These are phyloP conservation scores for Neoboletus magnificus DNA, from an alignment of 768 basidiomycete genomes.

Conservation along the genomic window DNA sequence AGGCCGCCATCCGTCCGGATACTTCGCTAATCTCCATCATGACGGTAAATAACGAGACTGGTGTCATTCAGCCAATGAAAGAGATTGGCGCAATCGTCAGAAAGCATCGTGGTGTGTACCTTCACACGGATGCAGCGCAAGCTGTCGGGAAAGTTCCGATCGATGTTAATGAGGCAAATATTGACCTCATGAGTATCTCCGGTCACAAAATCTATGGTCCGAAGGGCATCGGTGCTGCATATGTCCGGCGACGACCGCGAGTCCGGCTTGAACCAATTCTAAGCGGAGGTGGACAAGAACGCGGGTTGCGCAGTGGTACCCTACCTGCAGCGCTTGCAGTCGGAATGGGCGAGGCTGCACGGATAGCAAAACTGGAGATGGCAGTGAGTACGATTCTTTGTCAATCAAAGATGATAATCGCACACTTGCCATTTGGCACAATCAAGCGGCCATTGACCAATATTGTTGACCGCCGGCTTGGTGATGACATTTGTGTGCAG, in stretches of 20 bases:
- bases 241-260: conserved; percentile 88
- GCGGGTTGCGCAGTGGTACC: conserved; percentile 93
- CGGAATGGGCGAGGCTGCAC: conserved; percentile 91
- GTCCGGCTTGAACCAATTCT: conserved; percentile 94
- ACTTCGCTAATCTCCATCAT: conserved; percentile 96
- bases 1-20: conserved; percentile 86
- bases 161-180: conserved; percentile 92
- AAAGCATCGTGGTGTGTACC: conserved; percentile 85
- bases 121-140: conserved; percentile 98
- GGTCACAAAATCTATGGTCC: conserved; percentile 99
- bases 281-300: conserved; percentile 95
- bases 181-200: conserved; percentile 94
- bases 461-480: conserved; percentile 43
- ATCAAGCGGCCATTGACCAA: conserved; percentile 40
- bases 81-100: conserved; percentile 87
- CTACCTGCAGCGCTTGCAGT: conserved; percentile 84
- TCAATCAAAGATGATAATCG: conserved; percentile 44
- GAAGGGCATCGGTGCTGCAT: conserved; percentile 92
- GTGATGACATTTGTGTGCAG: conserved; percentile 79
- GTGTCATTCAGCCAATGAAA: conserved; percentile 94
- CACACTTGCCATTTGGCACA: conserved; percentile 36
- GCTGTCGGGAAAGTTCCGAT: conserved; percentile 88
- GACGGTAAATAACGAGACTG: conserved; percentile 99
- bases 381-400: conserved; percentile 53
- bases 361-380: conserved; percentile 92